These are phyloP conservation scores for Sisymbrium irio DNA, from an alignment of 345 rosid genomes.

Conservation along the genomic window DNA sequence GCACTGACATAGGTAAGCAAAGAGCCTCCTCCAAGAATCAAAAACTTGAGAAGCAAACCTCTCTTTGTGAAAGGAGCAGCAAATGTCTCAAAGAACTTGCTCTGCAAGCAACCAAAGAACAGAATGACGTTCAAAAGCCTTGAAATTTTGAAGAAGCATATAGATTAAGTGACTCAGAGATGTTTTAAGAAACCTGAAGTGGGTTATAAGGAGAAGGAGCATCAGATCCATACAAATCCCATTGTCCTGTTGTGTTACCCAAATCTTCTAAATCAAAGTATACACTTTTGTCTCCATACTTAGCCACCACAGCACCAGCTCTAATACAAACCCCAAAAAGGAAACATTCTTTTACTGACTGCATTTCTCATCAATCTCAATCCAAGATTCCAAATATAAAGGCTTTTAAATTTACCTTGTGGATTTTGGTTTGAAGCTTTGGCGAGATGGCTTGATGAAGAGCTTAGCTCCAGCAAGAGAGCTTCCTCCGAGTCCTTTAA, in stretches of 20 bases:
- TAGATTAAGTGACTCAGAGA: background rate
- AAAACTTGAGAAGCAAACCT: slow-evolving; percentile 88
- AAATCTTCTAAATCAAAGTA: slow-evolving; percentile 96
- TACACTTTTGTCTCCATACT: slow-evolving; percentile 95
- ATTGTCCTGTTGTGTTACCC: slow-evolving; percentile 93
- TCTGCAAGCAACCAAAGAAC: slow-evolving; percentile 41
- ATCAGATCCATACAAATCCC: slow-evolving; percentile 97
- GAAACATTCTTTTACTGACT: background rate
- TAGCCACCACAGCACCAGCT: slow-evolving; percentile 69
- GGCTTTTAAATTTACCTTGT: slow-evolving; percentile 1
- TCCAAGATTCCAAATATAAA: background rate
- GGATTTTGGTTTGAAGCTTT: slow-evolving; percentile 51
- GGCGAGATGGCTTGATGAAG: slow-evolving; percentile 59
- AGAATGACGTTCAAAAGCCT: no score
- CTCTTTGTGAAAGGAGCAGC: slow-evolving; percentile 96
- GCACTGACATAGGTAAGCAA: slow-evolving; percentile 67
- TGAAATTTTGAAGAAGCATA: background rate
- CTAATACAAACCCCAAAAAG: slow-evolving; percentile 29
- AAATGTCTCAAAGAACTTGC: slow-evolving; percentile 96
- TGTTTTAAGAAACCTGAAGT: slow-evolving; percentile 60
- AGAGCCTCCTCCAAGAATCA: slow-evolving; percentile 84
- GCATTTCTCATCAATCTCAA: background rate
- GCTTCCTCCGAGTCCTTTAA: slow-evolving; percentile 74
- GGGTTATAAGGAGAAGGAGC: slow-evolving; percentile 95
- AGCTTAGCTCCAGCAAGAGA: slow-evolving; percentile 74